These are phyloP conservation scores for Chrysosporium queenslandicum DNA, from an alignment of 2,329 filamentous ascomycete species.

Conservation along the genomic window DNA sequence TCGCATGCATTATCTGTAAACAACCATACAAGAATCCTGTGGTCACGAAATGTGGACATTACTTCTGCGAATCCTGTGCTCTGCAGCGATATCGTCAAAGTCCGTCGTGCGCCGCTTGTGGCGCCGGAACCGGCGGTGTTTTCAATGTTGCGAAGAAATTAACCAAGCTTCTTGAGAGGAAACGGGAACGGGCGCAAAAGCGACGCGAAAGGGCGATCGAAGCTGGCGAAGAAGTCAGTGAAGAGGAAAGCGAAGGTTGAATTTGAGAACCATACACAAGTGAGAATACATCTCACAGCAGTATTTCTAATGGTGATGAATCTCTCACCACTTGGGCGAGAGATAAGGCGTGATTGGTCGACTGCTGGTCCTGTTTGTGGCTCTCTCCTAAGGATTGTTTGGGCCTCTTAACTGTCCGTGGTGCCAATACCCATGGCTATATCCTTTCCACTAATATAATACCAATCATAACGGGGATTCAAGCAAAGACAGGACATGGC, in stretches of 20 bases:
- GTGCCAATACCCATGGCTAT: no score
- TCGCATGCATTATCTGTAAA: conserved; percentile 79
- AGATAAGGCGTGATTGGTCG: no score
- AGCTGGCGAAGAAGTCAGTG: conserved; percentile 43
- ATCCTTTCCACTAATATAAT: no score
- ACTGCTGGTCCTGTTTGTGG: no score
- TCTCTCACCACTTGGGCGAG: no score
- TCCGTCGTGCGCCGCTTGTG: conserved; percentile 77
- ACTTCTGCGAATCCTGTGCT: conserved; percentile 89
- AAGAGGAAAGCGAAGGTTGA: conserved; percentile 23
- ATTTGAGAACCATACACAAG: no score
- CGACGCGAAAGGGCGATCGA: conserved; percentile 45
- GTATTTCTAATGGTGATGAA: no score
- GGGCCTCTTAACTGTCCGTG: no score
- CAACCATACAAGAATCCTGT: conserved; percentile 68
- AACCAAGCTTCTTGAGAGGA: conserved; percentile 66
- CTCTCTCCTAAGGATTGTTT: no score
- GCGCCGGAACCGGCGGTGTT: conserved; percentile 72
- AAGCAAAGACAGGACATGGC: neutral
- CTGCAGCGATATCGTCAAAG: conserved; percentile 77
- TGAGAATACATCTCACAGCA: no score
- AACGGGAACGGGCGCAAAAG: conserved; percentile 48
- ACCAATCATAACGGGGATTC: no score
- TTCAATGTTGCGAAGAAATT: conserved; percentile 82
- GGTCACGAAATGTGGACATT: conserved; percentile 84